Conservation (phyloP, 2,329 filamentous ascomycete species). For the Proliferodiscus dingleyae region DNA sequence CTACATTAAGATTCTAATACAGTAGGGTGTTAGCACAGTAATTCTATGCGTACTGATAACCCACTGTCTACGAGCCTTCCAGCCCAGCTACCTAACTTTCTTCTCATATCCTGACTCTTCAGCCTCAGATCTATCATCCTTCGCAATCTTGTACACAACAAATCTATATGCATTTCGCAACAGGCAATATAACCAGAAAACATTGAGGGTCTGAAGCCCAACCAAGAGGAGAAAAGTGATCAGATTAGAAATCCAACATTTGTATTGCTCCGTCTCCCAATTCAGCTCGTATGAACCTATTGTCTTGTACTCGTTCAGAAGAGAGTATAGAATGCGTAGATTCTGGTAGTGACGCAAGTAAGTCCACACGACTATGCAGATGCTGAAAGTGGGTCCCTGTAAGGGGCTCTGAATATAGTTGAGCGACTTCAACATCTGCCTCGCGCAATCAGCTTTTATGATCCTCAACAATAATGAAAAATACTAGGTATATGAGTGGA, state of each 20-base stretch:
- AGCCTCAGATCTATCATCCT: constrained; percentile 51
- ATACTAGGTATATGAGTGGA: not conserved
- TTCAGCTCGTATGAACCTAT: constrained; percentile 71
- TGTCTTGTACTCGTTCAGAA: constrained; percentile 70
- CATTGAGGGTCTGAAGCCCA: constrained; percentile 66
- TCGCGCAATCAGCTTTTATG: constrained; percentile 8
- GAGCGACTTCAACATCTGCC: constrained; percentile 78
- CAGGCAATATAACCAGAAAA: constrained; percentile 80
- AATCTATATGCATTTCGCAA: constrained; percentile 70
- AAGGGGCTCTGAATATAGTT: constrained; percentile 82
- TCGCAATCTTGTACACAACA: constrained; percentile 52
- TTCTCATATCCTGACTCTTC: not conserved
- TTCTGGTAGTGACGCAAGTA: constrained; percentile 87
- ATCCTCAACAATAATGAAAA: no score
- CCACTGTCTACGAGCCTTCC: no score
- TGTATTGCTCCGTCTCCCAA: constrained; percentile 74
- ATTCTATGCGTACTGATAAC: no score
- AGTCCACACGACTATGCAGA: constrained; percentile 80
- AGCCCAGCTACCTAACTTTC: no score
- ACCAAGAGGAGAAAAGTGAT: constrained; percentile 63
- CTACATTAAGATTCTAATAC: no score
- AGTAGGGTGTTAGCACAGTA: no score
- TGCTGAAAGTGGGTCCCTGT: constrained; percentile 76
- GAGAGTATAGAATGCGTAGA: constrained; percentile 68
- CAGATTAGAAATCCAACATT: constrained; percentile 63